phyloP scores from a whole-genome alignment of 257 asterid genomes.

The Fraxinus anomala region DNA sequence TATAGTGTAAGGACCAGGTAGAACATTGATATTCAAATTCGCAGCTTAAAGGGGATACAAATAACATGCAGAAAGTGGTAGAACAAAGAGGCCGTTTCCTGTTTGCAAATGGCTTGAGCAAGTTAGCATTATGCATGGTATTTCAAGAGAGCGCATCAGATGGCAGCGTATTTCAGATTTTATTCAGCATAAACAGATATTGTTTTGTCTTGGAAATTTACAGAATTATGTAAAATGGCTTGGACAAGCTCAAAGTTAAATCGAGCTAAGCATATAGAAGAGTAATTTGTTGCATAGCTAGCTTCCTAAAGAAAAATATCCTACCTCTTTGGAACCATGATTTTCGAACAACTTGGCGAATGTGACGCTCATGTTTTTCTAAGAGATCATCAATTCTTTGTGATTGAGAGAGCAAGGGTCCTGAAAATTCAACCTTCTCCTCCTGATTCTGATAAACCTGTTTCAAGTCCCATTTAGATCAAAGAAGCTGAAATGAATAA shows the following conservation, averaged over 20 bases:
- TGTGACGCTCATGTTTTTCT: conserved; percentile 84
- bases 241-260: not conserved
- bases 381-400: conserved; percentile 76
- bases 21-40: not conserved
- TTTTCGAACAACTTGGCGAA: conserved; percentile 87
- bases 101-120: not conserved
- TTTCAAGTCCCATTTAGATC: conserved; percentile 32
- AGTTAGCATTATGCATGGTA: not conserved
- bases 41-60: not conserved
- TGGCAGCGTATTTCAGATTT: not conserved
- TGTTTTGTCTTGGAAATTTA: not conserved
- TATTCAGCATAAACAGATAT: not conserved
- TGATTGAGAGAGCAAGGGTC: conserved; percentile 84
- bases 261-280: not conserved
- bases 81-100: not conserved
- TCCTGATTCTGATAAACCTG: conserved; percentile 80
- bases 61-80: not conserved
- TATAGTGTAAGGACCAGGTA: not conserved
- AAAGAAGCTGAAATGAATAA: conserved; percentile 15
- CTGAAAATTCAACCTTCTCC: conserved; percentile 92
- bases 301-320: not conserved
- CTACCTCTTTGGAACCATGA: conserved; percentile 94
- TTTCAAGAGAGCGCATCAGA: not conserved
- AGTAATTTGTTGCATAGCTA: not conserved
- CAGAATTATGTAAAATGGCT: not conserved